Evolutionary conservation across 768 basidiomycete genomes (phyloP), one percentile per base, ranked within the genome.

Genomic region (Agaricus subrufescens): DNA sequence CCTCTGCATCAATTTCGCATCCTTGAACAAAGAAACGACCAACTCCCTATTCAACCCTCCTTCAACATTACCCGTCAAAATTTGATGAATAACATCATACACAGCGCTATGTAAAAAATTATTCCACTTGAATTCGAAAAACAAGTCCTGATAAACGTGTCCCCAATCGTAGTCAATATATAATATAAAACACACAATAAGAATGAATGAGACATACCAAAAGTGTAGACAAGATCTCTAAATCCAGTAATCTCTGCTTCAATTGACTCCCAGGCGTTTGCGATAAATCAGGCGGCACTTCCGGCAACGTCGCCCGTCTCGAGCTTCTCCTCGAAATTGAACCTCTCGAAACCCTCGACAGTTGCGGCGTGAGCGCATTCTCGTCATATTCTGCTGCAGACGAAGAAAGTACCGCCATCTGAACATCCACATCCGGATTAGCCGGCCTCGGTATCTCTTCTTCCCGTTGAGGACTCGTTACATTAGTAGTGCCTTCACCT

Each of bases 71-170:
- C 94, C 95, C 1, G 91, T 95, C 54, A 99, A 78, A 45, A 98
- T 87, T 69, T 98, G 97, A 66, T 98, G 97, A 1, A 98, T 78
- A 56, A 97, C 75, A 67, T 99, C 97, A 66, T 98, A 98, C 15
- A 97, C 93, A 30, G 94, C 88, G 64, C 91, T 94, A 67, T 99
- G 97, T 30, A 98, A 73, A 69, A 98, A 98, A 67, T 98, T 98
- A 71, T 99, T 98, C 88, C 91, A 93, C 0, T 95, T 94, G 64
- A 88, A 97, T 58, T 89, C 87, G 67, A 98, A 98, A 76, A 98
- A 98, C 38, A 98, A 77, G 63, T 95, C 91, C 94, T 96, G 19
- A 19, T 19, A 19, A 1, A 1, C 19, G 19, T 19, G 19, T 19
- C 19, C 19, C 19, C 19, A 19, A 19, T 19, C 19, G 19, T 19